Base-by-base conservation (phyloP, 371 early-diverging fungal species). In the Phascolomyces articulosus region DNA sequence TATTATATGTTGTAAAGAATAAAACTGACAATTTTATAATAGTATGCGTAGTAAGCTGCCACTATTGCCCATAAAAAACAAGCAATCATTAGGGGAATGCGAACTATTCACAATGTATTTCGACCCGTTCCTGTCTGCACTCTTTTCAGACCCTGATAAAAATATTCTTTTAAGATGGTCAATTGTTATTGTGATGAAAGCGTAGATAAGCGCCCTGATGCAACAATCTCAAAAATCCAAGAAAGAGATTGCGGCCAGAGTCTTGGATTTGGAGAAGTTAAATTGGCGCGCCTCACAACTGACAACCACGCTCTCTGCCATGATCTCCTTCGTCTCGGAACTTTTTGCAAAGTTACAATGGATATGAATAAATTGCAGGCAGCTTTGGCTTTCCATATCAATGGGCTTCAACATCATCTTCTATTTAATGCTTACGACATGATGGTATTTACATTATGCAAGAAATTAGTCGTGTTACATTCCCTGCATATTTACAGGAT, bases 391-490 rank as follows among this genome's bases (percentile, higher is more conserved):
- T 63, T 63, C 55, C 64, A 64, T 27, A 58, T 57, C 38, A 27
- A 64, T 29, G 58, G n/a, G 58, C 28, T 53, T 53, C 24, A 23
- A 3, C 24, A 53, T 53, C 4, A 53, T 20, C 24, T 58, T 49
- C 40, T 64, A 26, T n/a, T 53, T 58, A 49, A 49, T 31, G 27
- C 64, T 16, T 58, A 21, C 58, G 31, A 26, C 67, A 64, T 55
- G 67, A 67, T 67, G 71, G 65, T 47, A 66, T 70, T 2, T 64
- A 70, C 48, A 31, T 65, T 10, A 71, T 71, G 65, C 67, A 64
- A 59, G 63, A 71, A 67, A 67, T 71, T 63, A 47, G 62, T 40
- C 64, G 56, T 38, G 47, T 70, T 41, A 58, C 65, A 40, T 67
- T 71, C 53, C 63, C 65, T 18, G 27, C 16, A 20, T 67, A 59